Percentiles rank a stretch among this genome's conserved stretches.
phyloP scores from a whole-genome alignment of 805 yeast species.

The Yarrowia hollandica region DNA sequence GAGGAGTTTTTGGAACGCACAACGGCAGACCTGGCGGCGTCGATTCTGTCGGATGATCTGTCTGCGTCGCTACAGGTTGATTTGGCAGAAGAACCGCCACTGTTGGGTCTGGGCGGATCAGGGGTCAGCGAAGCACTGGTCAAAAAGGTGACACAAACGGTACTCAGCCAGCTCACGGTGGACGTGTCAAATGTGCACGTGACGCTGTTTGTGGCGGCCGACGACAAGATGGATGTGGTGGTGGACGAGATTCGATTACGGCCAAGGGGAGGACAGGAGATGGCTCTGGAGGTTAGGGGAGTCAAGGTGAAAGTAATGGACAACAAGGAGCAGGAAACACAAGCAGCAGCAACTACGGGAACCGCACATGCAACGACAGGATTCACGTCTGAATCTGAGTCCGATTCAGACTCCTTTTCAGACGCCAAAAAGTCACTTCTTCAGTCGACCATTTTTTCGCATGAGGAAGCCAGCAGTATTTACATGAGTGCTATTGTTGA shows the following conservation, averaged over 20 bases:
- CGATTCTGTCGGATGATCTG: neutral
- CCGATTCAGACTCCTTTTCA: constrained; percentile 32
- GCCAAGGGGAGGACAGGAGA: constrained; percentile 31
- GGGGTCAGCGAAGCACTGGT: neutral
- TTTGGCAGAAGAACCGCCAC: constrained; percentile 6
- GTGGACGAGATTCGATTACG: constrained; percentile 34
- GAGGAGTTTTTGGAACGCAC: constrained; percentile 19
- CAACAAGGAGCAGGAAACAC: neutral
- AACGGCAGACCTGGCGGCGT: constrained; percentile 25
- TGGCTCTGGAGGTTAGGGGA: neutral
- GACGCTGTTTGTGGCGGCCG: constrained; percentile 15
- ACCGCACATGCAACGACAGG: neutral
- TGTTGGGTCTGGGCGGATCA: constrained; percentile 4
- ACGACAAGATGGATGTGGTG: constrained; percentile 29
- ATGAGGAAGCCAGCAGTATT: constrained; percentile 66
- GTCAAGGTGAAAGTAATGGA: constrained; percentile 5
- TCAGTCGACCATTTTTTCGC: constrained; percentile 62
- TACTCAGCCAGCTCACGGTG: constrained; percentile 2
- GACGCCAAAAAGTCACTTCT: constrained; percentile 34
- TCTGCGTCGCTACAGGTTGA: neutral
- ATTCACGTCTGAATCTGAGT: neutral
- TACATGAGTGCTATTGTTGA: constrained; percentile 75
- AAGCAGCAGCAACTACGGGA: neutral
- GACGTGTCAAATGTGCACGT: neutral
- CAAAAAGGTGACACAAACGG: constrained; percentile 6